Conservation (phyloP, 1,284 basidiomycete species). For the Coniophora puteana region DNA sequence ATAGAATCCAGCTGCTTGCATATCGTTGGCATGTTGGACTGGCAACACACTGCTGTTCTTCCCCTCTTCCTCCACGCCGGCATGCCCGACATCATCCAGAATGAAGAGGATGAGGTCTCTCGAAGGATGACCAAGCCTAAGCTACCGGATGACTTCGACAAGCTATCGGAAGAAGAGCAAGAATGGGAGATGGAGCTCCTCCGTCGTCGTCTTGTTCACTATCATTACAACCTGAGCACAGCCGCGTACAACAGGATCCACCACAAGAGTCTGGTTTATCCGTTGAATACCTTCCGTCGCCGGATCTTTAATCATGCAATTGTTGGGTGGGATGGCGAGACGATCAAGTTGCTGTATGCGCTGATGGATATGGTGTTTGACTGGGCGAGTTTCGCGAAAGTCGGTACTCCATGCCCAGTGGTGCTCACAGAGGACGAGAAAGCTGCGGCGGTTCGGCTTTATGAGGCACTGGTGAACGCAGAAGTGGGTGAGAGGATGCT, state of each 20-base stretch:
- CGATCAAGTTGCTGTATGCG: slow-evolving; percentile 33
- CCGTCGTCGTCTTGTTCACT: slow-evolving; percentile 40
- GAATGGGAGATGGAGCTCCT: slow-evolving; percentile 26
- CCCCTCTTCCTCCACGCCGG: slow-evolving; percentile 41
- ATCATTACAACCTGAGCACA: slow-evolving; percentile 39
- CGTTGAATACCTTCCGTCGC: slow-evolving; percentile 23
- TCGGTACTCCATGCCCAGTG: slow-evolving; percentile 37
- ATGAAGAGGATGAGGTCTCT: slow-evolving; percentile 38
- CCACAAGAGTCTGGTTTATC: slow-evolving; percentile 31
- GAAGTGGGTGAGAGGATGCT: slow-evolving; percentile 26
- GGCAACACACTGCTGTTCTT: slow-evolving; percentile 42
- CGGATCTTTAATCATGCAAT: slow-evolving; percentile 38
- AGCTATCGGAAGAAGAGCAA: slow-evolving; percentile 26
- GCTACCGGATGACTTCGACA: slow-evolving; percentile 34
- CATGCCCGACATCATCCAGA: slow-evolving; percentile 41
- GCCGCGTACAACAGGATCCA: slow-evolving; percentile 37
- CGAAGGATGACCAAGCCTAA: slow-evolving; percentile 31
- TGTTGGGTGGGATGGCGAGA: slow-evolving; percentile 43
- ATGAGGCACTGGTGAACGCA: slow-evolving; percentile 19
- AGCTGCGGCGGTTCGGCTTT: slow-evolving; percentile 33
- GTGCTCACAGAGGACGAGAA: slow-evolving; percentile 39
- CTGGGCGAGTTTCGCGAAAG: slow-evolving; percentile 34
- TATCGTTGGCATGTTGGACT: slow-evolving; percentile 36
- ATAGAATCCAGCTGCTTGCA: slow-evolving; percentile 24
- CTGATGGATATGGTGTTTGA: slow-evolving; percentile 34